phyloP scores from a whole-genome alignment of 2,329 filamentous ascomycete genomes.

The Zasmidium cellare region DNA sequence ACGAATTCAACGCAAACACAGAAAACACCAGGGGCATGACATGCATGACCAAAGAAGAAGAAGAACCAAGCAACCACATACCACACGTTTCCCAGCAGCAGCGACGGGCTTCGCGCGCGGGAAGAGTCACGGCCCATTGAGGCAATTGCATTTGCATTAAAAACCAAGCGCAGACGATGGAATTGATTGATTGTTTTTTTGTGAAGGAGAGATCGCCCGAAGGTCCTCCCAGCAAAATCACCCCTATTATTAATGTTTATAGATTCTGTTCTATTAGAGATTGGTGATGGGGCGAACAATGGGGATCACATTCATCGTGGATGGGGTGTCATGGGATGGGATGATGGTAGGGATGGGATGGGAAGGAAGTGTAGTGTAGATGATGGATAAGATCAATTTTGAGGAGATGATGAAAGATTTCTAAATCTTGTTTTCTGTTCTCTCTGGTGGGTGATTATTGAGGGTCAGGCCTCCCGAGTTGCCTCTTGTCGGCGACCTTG shows the following conservation, averaged over 20 bases:
- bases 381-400: not conserved
- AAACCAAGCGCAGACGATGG: not conserved
- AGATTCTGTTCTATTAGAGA: conserved; percentile 10
- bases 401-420: too few species aligned
- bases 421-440: too few species aligned
- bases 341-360: too few species aligned
- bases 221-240: not conserved
- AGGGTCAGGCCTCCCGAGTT: too few species aligned
- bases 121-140: too few species aligned
- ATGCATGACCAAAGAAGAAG: not conserved
- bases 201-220: not conserved
- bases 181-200: not conserved
- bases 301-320: not conserved
- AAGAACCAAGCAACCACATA: not conserved
- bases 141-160: not conserved
- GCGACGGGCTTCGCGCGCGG: conserved; percentile 2
- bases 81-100: conserved; percentile 1
- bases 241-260: conserved; percentile 12
- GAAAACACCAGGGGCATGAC: not conserved
- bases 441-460: too few species aligned
- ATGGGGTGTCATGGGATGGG: not conserved
- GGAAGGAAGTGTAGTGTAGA: not conserved
- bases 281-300: not conserved
- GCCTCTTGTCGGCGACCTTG: too few species aligned
- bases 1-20: conserved; percentile 1